Percentiles rank a stretch among this genome's conserved stretches.
Evolutionary conservation across 331 rosid genomes (phyloP).

Genomic region (Stylosanthes scabra): DNA sequence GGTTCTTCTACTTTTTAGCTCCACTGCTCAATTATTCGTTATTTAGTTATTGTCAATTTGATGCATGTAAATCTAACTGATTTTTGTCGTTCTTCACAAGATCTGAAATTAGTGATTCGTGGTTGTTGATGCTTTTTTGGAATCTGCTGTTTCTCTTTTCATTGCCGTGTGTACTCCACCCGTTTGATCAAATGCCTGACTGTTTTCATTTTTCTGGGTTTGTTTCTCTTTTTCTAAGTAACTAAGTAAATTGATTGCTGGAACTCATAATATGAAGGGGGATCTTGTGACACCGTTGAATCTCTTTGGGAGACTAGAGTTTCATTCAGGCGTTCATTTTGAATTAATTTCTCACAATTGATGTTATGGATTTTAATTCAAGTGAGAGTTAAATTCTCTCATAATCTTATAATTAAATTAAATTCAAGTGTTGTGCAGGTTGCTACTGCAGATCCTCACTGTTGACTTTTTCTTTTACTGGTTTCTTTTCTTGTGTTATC

Average conservation of each 20-base stretch:
- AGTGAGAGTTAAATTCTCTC: too few relatives aligned
- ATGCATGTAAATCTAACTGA: not conserved
- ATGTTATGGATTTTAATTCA: too few relatives aligned
- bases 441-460: too few relatives aligned
- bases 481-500: too few relatives aligned
- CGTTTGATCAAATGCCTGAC: conserved; percentile 5
- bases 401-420: too few relatives aligned
- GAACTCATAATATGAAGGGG: not conserved
- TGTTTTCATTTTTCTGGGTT: not conserved
- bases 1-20: not conserved
- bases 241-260: not conserved
- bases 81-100: not conserved
- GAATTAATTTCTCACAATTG: not conserved
- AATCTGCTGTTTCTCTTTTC: conserved; percentile 23
- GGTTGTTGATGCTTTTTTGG: not conserved
- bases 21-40: not conserved
- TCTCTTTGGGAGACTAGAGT: not conserved
- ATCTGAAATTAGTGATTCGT: conserved; percentile 5
- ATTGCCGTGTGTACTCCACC: not conserved
- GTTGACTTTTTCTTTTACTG: too few relatives aligned
- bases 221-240: not conserved
- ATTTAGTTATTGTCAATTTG: not conserved
- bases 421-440: too few relatives aligned
- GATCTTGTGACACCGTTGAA: not conserved
- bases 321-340: not conserved